Base-by-base conservation (phyloP, 257 asterid species). In the Fraxinus cuspidata region DNA sequence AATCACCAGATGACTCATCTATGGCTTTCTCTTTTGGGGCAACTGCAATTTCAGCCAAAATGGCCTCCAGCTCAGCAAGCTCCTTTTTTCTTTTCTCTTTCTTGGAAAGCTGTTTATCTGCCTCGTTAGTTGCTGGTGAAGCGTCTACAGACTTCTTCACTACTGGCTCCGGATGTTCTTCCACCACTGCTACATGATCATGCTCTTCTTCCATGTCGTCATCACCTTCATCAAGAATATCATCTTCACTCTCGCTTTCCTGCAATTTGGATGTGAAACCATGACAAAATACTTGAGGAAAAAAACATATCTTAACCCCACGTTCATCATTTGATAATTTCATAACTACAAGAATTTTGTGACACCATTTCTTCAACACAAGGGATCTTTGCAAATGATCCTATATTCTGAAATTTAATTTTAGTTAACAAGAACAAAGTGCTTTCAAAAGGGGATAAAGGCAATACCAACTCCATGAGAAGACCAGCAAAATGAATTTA, bases 21-120 rank as follows among this genome's bases (percentile, higher is more conserved):
- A 88, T 87, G 85, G 81, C 81, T 83, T 87, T 88, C 79, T 85
- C 89, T 79, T 86, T 85, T 0, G 84, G 83, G 84, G 76, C 86
- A 74, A 81, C 86, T 71, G 94, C 97, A 73, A 96, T 88, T 86
- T 96, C 95, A 79, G 97, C 97, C 81, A 96, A 86, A 85, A 96
- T 82, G 29, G 96, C 97, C 83, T 96, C 99, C 67, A 96, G 92
- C 79, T 92, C 99, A 34, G 92, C 99, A 65, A 96, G 95, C 87
- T 96, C 99, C 89, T 96, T 93, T 81, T 93, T 96, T 92, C 89
- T 90, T 79, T 90, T 83, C 86, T 92, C 97, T 87, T 93, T 96
- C 94, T 96, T 96, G 7, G 98, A 93, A 56, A 96, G 89, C 84
- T 96, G 99, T 78, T 90, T 90, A 77, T 92, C 97, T 49, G 97